phyloP scores from a whole-genome alignment of 2,329 filamentous ascomycete genomes.

The Macrophomina tecta region DNA sequence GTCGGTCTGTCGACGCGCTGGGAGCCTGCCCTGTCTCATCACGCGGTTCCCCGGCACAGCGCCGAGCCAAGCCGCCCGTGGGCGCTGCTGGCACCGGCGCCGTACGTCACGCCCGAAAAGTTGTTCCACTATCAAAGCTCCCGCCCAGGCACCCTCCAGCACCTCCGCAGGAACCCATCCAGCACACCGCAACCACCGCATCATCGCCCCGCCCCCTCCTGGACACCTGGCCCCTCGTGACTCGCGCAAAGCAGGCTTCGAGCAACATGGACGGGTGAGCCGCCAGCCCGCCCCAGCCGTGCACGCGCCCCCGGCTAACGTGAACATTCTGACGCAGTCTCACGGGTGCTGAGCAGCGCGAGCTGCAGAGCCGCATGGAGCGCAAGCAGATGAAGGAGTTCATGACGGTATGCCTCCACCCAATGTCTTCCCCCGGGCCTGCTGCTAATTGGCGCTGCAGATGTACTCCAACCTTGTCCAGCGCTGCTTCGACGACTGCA shows the following conservation, averaged over 20 bases:
- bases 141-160: conserved; percentile 16
- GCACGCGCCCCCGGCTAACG: conserved; percentile 2
- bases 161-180: not conserved
- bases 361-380: conserved; percentile 93
- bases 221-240: conserved; percentile 17
- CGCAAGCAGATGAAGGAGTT: conserved; percentile 99
- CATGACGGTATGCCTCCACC: conserved; percentile 78
- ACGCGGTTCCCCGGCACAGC: conserved; percentile 21
- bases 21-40: conserved; percentile 12
- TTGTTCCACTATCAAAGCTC: conserved; percentile 24
- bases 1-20: not conserved
- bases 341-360: conserved; percentile 81
- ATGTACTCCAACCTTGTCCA: conserved; percentile 78
- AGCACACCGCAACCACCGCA: conserved; percentile 18
- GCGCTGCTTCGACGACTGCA: conserved; percentile 94
- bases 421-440: not conserved
- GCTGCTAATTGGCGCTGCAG: conserved; percentile 45
- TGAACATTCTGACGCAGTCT: conserved; percentile 58
- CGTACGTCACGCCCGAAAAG: conserved; percentile 26
- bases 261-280: conserved; percentile 35
- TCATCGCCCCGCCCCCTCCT: conserved; percentile 14
- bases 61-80: conserved; percentile 8
- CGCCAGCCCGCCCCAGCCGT: not conserved
- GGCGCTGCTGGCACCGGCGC: not conserved
- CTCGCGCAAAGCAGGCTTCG: conserved; percentile 16